Evolutionary conservation across 352 stramenopile species (phyloP), one percentile per base, ranked within the genome.

Genomic region (Blastocystis sp.): DNA sequence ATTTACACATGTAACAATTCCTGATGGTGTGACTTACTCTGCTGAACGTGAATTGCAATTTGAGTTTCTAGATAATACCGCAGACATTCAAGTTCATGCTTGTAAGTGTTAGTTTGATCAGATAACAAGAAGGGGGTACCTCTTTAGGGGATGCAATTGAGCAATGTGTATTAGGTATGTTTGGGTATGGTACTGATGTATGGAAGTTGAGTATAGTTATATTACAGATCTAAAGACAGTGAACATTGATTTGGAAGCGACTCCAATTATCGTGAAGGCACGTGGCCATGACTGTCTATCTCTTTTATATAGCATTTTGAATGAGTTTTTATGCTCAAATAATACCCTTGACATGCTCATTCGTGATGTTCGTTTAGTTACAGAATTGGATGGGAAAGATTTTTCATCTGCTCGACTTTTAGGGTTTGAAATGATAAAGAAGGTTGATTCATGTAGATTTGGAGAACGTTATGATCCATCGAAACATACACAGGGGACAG

Each of bases 261-360:
- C 60, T n/a, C 78, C 78, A 24, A 89, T 79, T 40, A 51, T 76
- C 2, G 57, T 89, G 13, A 89, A 89, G 30, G 78, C 78, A 3
- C 11, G 44, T 91, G 91, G 92, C 37, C 93, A 95, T 62, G 92
- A 95, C 73, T 37, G 92, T 51, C 44, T 91, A 48, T 94, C 90
- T 44, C 87, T 95, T 11, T 66, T 95, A 13, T 95, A 92, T 81
- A 89, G 90, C 57, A 94, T 93, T 89, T 91, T 95, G 78, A 93
- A 95, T 89, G 93, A 95, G 89, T 93, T 93, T 79, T 75, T 95
- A 1, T 95, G 92, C 62, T 90, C 90, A 27, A 95, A 95, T 82
- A 91, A 91, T 51, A 91, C 92, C 44, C 60, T 79, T 51, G 60
- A 89, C 24, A 42, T 77, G 15, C 51, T 89, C 6, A 64, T 89